Percentiles rank a stretch among this genome's conserved stretches.
These are phyloP conservation scores for Crithidia brevicula DNA, from an alignment of 208 protist species.

Conservation along the genomic window DNA sequence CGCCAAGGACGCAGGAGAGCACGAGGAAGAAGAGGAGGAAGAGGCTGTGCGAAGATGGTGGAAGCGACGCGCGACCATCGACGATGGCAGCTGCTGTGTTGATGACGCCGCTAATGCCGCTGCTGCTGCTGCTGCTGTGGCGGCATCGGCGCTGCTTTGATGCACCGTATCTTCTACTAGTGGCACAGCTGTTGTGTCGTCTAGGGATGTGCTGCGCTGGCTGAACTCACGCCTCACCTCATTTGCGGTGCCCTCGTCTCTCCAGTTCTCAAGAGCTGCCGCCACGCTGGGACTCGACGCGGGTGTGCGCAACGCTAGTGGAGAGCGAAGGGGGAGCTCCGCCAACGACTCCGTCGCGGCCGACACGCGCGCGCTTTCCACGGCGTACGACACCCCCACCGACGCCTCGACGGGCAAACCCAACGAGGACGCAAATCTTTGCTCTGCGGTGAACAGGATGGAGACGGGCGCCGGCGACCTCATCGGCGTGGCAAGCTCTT, in stretches of 20 bases:
- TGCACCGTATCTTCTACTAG: too few relatives aligned
- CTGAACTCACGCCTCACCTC: too few relatives aligned
- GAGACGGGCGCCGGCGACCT: too few relatives aligned
- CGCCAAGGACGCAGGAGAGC: not conserved
- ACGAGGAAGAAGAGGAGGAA: not conserved
- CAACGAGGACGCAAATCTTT: too few relatives aligned
- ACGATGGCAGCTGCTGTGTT: not conserved
- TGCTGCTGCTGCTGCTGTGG: not conserved
- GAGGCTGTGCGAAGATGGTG: not conserved
- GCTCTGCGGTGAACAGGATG: too few relatives aligned
- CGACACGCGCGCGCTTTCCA: conserved; percentile 22
- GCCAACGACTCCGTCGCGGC: conserved; percentile 18
- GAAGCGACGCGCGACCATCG: not conserved
- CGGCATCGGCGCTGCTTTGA: too few relatives aligned
- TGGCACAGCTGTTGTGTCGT: too few relatives aligned
- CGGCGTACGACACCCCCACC: conserved; percentile 4
- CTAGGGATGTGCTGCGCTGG: too few relatives aligned
- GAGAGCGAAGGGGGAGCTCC: not conserved
- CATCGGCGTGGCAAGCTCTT: too few relatives aligned
- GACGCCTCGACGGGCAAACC: not conserved
- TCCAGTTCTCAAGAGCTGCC: not conserved
- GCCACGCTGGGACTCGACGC: not conserved
- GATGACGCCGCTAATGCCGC: too few relatives aligned
- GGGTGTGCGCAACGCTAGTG: not conserved
- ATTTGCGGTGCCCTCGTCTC: too few relatives aligned